A percentile compares a stretch with the other conserved stretches of the same genome.
phyloP scores from a whole-genome alignment of 192 early-diverging fungal genomes.

The Chytriomyces confervae region DNA sequence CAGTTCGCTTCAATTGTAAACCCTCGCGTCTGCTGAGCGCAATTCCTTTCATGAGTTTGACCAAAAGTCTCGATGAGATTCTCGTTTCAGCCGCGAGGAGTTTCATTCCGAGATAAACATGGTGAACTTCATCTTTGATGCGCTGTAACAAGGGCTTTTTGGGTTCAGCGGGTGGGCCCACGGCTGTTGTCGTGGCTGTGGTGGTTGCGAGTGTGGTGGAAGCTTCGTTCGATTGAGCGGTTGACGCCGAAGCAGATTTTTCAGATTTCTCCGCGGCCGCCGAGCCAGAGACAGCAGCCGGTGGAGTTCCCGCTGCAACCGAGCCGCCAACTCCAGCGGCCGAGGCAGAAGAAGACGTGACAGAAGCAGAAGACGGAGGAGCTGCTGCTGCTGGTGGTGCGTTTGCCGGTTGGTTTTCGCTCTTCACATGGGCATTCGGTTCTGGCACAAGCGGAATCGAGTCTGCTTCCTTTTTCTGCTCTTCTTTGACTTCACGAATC shows the following conservation, averaged over 20 bases:
- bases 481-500: constrained; percentile 53
- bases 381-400: not conserved
- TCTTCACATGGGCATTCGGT: not conserved
- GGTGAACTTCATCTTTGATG: constrained; percentile 86
- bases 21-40: constrained; percentile 84
- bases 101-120: constrained; percentile 94
- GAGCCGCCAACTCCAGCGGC: not conserved
- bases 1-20: constrained; percentile 86
- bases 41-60: constrained; percentile 76
- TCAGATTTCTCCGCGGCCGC: no score
- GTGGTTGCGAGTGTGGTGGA: not conserved
- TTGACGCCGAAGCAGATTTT: no score
- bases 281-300: no score
- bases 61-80: constrained; percentile 79
- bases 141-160: constrained; percentile 55
- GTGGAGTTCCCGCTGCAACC: no score
- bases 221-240: not conserved
- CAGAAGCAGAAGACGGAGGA: not conserved
- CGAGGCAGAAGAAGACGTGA: constrained; percentile 22
- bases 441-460: not conserved
- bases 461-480: constrained; percentile 18
- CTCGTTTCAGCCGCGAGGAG: constrained; percentile 85
- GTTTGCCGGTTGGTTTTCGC: not conserved
- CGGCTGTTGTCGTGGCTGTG: constrained; percentile 18
- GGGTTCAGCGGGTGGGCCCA: not conserved